Percentiles rank a stretch among this genome's conserved stretches.
Evolutionary conservation across 345 rosid species (phyloP).

Genomic region (Murraya paniculata): DNA sequence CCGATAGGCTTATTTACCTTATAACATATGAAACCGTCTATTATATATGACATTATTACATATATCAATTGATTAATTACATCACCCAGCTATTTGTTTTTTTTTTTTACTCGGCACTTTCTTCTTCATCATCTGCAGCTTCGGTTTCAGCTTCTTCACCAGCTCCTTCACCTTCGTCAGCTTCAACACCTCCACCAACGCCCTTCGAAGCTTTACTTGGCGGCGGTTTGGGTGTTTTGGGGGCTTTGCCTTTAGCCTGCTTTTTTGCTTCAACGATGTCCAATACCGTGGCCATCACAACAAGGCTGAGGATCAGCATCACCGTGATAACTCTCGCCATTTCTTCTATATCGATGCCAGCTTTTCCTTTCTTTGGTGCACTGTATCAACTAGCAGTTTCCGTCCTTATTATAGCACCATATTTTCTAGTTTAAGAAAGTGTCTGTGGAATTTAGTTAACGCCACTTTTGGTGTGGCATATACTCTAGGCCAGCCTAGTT

Average conservation of each 20-base stretch:
- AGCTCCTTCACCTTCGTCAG: too few relatives aligned
- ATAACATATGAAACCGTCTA: too few relatives aligned
- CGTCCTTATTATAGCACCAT: background rate
- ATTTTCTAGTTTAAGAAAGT: background rate
- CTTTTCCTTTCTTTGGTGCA: background rate
- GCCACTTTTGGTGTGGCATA: background rate
- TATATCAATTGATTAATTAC: too few relatives aligned
- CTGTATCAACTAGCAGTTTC: background rate
- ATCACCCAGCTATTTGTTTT: too few relatives aligned
- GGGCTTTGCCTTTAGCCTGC: background rate
- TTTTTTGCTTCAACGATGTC: background rate
- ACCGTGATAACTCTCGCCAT: background rate
- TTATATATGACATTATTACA: too few relatives aligned
- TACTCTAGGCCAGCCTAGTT: background rate
- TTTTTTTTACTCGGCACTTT: too few relatives aligned
- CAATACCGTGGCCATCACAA: background rate
- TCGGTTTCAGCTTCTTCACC: too few relatives aligned
- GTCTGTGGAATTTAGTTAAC: background rate
- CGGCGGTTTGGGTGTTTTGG: too few relatives aligned
- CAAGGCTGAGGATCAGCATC: background rate
- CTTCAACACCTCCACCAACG: too few relatives aligned
- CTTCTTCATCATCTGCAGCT: too few relatives aligned
- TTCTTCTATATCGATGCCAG: background rate
- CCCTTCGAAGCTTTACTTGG: too few relatives aligned
- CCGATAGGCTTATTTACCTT: too few relatives aligned